Evolutionary conservation across 805 yeast species (phyloP).

Genomic region (Candida suzukii): DNA sequence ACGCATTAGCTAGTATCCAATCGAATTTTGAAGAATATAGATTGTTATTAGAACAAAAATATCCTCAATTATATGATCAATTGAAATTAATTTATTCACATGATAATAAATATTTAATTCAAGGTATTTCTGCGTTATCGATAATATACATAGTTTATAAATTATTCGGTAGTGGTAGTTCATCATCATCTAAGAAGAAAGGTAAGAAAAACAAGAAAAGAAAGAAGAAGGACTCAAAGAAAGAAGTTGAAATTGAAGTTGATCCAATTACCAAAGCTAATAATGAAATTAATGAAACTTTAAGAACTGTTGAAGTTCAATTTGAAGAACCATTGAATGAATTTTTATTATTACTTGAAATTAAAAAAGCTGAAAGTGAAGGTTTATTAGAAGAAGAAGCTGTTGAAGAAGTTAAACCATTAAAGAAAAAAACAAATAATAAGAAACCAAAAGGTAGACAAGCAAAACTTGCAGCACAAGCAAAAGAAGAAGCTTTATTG

Average conservation of each 20-base stretch:
- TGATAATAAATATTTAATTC: neutral
- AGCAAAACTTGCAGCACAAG: neutral
- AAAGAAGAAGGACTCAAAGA: slow-evolving; percentile 8
- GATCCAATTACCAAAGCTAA: slow-evolving; percentile 14
- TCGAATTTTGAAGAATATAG: neutral
- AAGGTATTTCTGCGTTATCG: neutral
- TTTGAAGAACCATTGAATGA: slow-evolving; percentile 7
- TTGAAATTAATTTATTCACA: neutral
- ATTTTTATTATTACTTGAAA: slow-evolving; percentile 5
- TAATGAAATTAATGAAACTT: slow-evolving; percentile 9
- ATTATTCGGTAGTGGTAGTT: neutral
- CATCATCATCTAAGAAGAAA: neutral
- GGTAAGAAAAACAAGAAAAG: slow-evolving; percentile 4
- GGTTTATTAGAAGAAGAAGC: neutral
- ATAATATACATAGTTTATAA: neutral
- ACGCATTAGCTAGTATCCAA: neutral
- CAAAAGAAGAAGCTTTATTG: slow-evolving; percentile 1
- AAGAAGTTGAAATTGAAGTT: slow-evolving; percentile 4
- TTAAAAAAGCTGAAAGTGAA: slow-evolving; percentile 7
- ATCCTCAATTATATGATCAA: neutral
- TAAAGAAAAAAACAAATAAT: neutral
- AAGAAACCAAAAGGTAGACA: slow-evolving; percentile 1
- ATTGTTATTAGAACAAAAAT: neutral
- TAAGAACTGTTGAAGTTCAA: slow-evolving; percentile 10
- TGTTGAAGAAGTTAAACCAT: neutral